Percentiles rank a stretch among this genome's conserved stretches.
Conservation (phyloP, 352 stramenopile genomes). For the Globisporangium splendens region DNA sequence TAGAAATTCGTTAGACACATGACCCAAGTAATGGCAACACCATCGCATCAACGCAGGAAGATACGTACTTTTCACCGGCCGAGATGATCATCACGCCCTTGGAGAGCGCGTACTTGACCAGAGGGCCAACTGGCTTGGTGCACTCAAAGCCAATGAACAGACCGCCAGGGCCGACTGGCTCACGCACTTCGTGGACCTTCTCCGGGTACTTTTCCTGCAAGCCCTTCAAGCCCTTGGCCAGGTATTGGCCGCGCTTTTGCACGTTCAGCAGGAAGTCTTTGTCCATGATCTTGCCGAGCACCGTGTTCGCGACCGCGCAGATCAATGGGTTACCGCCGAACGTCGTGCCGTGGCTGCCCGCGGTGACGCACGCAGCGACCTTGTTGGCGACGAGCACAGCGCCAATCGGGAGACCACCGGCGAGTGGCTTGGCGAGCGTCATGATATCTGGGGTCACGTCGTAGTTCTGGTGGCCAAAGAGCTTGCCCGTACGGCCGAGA, state of each 20-base stretch:
- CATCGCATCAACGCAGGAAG: background rate
- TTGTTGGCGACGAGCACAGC: constrained; percentile 93
- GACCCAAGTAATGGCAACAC: background rate
- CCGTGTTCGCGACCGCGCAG: constrained; percentile 87
- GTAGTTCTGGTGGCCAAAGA: constrained; percentile 95
- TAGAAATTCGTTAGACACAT: constrained; percentile 2
- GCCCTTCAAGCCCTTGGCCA: constrained; percentile 49
- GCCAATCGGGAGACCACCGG: constrained; percentile 94
- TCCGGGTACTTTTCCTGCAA: constrained; percentile 71
- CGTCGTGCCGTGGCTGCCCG: constrained; percentile 94
- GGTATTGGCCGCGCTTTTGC: constrained; percentile 62
- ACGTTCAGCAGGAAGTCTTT: constrained; percentile 67
- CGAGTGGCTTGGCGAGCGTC: constrained; percentile 96
- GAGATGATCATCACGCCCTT: constrained; percentile 84
- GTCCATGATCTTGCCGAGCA: constrained; percentile 73
- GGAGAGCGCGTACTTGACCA: constrained; percentile 66
- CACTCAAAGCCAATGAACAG: constrained; percentile 82
- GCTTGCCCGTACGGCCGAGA: constrained; percentile 92
- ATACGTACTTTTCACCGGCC: constrained; percentile 72
- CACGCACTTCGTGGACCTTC: constrained; percentile 67
- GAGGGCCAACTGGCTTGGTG: constrained; percentile 46
- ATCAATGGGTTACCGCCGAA: constrained; percentile 97
- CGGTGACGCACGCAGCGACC: constrained; percentile 85
- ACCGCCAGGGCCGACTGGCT: constrained; percentile 62
- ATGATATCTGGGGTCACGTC: constrained; percentile 94